A percentile compares a stretch with the other conserved stretches of the same genome.
These are phyloP conservation scores for Proliferodiscus dingleyae DNA, from an alignment of 2,329 filamentous ascomycete genomes.

Conservation along the genomic window DNA sequence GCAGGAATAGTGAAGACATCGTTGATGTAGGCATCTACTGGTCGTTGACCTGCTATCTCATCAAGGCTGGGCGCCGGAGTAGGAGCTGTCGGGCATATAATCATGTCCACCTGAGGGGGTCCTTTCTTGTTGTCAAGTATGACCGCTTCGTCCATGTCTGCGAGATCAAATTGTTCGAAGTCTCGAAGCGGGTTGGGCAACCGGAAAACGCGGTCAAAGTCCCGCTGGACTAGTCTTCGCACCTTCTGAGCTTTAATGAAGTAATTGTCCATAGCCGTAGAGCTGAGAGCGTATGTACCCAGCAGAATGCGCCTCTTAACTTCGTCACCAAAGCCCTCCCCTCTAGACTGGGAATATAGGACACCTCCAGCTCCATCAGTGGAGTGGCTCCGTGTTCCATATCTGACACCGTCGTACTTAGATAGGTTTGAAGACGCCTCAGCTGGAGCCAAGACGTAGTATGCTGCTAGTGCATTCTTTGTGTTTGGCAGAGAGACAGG, in stretches of 20 bases:
- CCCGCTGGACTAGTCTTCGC: slow-evolving; percentile 73
- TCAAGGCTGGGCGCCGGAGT: slow-evolving; percentile 63
- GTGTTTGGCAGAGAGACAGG: slow-evolving; percentile 80
- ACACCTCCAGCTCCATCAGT: slow-evolving; percentile 55
- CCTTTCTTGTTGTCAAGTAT: slow-evolving; percentile 51
- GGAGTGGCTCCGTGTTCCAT: slow-evolving; percentile 47
- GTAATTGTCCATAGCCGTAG: slow-evolving; percentile 90
- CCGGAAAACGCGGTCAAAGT: slow-evolving; percentile 78
- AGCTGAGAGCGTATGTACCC: slow-evolving; percentile 85
- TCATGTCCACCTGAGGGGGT: slow-evolving; percentile 69
- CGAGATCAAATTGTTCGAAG: slow-evolving; percentile 50
- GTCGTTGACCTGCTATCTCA: slow-evolving; percentile 49
- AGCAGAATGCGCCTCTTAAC: slow-evolving; percentile 83
- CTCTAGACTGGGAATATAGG: slow-evolving; percentile 72
- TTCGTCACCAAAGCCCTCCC: slow-evolving; percentile 73
- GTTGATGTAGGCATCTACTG: slow-evolving; percentile 79
- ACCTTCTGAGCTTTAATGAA: slow-evolving; percentile 92
- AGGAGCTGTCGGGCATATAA: slow-evolving; percentile 83
- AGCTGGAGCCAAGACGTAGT: slow-evolving; percentile 91
- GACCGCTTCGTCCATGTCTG: slow-evolving; percentile 52
- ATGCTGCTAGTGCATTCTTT: slow-evolving; percentile 79
- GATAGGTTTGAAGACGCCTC: slow-evolving; percentile 95
- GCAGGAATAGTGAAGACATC: slow-evolving; percentile 96
- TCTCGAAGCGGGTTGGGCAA: slow-evolving; percentile 63
- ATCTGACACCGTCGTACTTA: slow-evolving; percentile 96